phyloP scores from a whole-genome alignment of 176 grass and related monocot species.

The Luzula sylvatica region DNA sequence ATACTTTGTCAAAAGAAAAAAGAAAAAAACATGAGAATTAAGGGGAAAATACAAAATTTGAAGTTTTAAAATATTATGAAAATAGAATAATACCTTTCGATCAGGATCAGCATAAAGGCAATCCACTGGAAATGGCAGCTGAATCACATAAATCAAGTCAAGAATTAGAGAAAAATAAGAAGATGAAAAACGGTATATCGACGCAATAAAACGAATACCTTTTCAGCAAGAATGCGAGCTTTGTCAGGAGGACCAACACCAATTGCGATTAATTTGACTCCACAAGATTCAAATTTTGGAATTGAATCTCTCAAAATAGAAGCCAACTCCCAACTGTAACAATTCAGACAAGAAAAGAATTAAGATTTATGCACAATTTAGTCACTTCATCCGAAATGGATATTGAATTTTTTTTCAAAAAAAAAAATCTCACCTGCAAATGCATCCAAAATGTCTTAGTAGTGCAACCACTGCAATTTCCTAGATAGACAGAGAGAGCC shows the following conservation, averaged over 20 bases:
- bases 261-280: conserved; percentile 61
- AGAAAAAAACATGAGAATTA: background rate
- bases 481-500: conserved; percentile 20
- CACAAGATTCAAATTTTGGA: conserved; percentile 55
- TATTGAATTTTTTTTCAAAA: background rate
- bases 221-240: conserved; percentile 61
- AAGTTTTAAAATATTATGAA: too few species aligned
- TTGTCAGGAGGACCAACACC: conserved; percentile 58
- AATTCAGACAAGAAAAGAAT: conserved; percentile 14
- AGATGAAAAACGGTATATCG: background rate
- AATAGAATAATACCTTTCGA: conserved; percentile 45
- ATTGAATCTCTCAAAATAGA: conserved; percentile 52
- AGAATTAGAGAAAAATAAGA: background rate
- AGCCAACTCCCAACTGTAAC: conserved; percentile 73
- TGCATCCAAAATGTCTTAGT: conserved; percentile 77
- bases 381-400: background rate
- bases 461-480: conserved; percentile 67
- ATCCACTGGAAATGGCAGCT: conserved; percentile 87
- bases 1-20: background rate
- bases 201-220: conserved; percentile 24
- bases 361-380: conserved; percentile 1
- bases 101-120: conserved; percentile 79
- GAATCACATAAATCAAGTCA: conserved; percentile 20
- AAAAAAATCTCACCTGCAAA: conserved; percentile 32
- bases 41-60: too few species aligned